Evolutionary conservation across 179 eudicot genomes (phyloP).

Genomic region (Spergularia azorica): DNA sequence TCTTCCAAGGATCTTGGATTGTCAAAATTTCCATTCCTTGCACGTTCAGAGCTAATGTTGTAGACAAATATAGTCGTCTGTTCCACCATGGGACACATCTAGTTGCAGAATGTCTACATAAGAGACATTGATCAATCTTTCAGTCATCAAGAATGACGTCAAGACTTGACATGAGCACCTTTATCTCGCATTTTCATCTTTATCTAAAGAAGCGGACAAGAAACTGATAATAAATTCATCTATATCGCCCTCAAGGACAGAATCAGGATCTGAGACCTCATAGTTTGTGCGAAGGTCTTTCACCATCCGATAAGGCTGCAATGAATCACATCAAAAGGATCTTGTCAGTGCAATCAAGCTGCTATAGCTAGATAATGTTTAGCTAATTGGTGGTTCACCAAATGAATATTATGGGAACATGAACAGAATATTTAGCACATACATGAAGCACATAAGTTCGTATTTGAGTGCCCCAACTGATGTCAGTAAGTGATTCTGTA

Average conservation of each 20-base stretch:
- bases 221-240: conserved; percentile 86
- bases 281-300: conserved; percentile 90
- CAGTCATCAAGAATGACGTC: not conserved
- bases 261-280: conserved; percentile 94
- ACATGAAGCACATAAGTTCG: conserved; percentile 94
- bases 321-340: conserved; percentile 1
- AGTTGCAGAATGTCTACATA: not conserved
- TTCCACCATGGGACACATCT: not conserved
- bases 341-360: not conserved
- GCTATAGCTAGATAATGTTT: not conserved
- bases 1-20: not conserved
- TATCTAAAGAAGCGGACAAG: conserved; percentile 75
- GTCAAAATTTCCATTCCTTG: too few relatives aligned
- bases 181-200: conserved; percentile 40
- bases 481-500: conserved; percentile 91
- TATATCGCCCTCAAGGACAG: conserved; percentile 93
- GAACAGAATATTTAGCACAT: conserved; percentile 20
- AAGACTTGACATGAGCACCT: not conserved
- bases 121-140: not conserved
- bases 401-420: not conserved
- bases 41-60: not conserved
- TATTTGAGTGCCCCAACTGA: conserved; percentile 94
- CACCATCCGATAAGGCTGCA: conserved; percentile 98
- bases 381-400: not conserved
- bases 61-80: too few relatives aligned